Percentiles rank a stretch among this genome's conserved stretches.
These are phyloP conservation scores for Clavispora fructus DNA, from an alignment of 805 yeast genomes.

Conservation along the genomic window DNA sequence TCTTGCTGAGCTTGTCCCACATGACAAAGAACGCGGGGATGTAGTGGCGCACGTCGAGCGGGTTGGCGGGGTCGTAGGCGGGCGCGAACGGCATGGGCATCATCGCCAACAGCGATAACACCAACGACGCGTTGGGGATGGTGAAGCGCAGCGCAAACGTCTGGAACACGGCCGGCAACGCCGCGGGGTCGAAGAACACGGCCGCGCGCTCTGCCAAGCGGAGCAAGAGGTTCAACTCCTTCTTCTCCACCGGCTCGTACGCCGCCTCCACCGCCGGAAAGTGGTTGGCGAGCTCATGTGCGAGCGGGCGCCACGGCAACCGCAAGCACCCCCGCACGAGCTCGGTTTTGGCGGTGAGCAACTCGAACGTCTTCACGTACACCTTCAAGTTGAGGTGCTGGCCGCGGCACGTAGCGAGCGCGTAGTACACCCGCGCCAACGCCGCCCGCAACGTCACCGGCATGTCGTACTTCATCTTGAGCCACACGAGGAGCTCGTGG, in stretches of 20 bases:
- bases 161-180: conserved; percentile 48
- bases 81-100: conserved; percentile 43
- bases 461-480: conserved; percentile 72
- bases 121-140: conserved; percentile 46
- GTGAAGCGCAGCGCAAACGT: conserved; percentile 48
- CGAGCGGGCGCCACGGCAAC: conserved; percentile 49
- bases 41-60: conserved; percentile 46
- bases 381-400: conserved; percentile 57
- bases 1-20: conserved; percentile 55
- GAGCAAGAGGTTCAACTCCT: conserved; percentile 43
- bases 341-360: conserved; percentile 44
- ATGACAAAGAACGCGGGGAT: conserved; percentile 65
- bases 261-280: conserved; percentile 35
- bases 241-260: conserved; percentile 44
- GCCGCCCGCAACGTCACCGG: conserved; percentile 61
- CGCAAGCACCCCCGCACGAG: conserved; percentile 39
- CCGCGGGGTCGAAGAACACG: conserved; percentile 45
- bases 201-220: conserved; percentile 51
- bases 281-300: conserved; percentile 27
- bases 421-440: conserved; percentile 65
- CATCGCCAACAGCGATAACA: conserved; percentile 48
- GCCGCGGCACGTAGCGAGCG: conserved; percentile 66
- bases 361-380: conserved; percentile 57
- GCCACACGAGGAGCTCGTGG: conserved; percentile 72
- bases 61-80: conserved; percentile 14